A percentile compares a stretch with the other conserved stretches of the same genome.
Evolutionary conservation across 192 early-diverging fungal species (phyloP).

Genomic region (Gamsiella multidivaricata): DNA sequence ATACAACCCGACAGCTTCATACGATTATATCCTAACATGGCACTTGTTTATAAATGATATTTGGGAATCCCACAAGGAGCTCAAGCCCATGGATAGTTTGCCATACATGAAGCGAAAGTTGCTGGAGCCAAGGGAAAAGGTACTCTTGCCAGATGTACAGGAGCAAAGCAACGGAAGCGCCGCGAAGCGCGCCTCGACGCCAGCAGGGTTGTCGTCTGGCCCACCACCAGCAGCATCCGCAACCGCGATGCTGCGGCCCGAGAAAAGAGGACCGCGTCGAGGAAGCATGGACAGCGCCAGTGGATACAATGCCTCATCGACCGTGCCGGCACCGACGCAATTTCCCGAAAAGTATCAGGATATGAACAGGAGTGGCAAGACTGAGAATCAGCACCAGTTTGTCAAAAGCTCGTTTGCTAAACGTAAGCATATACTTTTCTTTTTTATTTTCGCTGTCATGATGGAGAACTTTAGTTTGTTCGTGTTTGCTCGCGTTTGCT

Average conservation of each 20-base stretch:
- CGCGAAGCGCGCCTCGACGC: conserved; percentile 33
- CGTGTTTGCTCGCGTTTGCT: no score
- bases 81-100: conserved; percentile 50
- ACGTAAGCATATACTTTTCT: conserved; percentile 52
- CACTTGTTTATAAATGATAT: background rate
- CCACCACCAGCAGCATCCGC: conserved; percentile 29
- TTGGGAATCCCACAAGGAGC: conserved; percentile 17
- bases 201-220: conserved; percentile 31
- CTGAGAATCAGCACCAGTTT: conserved; percentile 60
- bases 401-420: conserved; percentile 68
- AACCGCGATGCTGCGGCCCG: background rate
- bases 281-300: conserved; percentile 32
- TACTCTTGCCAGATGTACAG: background rate
- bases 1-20: no score
- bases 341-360: conserved; percentile 19
- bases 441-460: background rate
- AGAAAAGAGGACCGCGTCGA: conserved; percentile 15
- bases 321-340: conserved; percentile 24
- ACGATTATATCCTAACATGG: background rate
- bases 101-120: conserved; percentile 45
- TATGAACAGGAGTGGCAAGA: conserved; percentile 17
- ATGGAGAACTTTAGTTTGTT: no score
- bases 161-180: background rate
- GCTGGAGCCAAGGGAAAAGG: conserved; percentile 33
- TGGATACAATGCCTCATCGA: conserved; percentile 20